phyloP scores from a whole-genome alignment of 768 basidiomycete species.

The Mycena floridula region DNA sequence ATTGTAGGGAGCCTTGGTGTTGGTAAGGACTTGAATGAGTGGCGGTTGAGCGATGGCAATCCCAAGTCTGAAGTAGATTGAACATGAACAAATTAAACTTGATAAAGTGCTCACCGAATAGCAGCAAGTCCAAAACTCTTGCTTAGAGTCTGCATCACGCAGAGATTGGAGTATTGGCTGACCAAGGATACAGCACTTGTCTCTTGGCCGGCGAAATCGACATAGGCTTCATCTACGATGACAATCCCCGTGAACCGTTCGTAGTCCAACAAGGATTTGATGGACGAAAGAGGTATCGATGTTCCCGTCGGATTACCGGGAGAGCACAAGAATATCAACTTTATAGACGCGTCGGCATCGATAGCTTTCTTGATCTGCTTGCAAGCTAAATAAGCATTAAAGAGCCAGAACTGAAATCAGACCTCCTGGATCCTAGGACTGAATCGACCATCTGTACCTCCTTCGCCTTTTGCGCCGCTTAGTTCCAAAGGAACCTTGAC shows the following conservation, averaged over 20 bases:
- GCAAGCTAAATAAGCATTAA: neutral
- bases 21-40: slow-evolving; percentile 84
- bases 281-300: slow-evolving; percentile 61
- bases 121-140: slow-evolving; percentile 96
- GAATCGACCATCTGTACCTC: slow-evolving; percentile 67
- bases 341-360: slow-evolving; percentile 68
- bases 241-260: slow-evolving; percentile 85
- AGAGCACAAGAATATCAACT: slow-evolving; percentile 91
- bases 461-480: slow-evolving; percentile 56
- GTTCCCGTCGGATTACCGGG: slow-evolving; percentile 98
- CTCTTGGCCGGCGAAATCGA: slow-evolving; percentile 74
- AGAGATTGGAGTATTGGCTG: slow-evolving; percentile 78
- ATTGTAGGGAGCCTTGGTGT: slow-evolving; percentile 98
- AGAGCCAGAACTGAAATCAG: neutral
- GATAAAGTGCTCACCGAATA: slow-evolving; percentile 62
- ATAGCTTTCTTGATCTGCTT: slow-evolving; percentile 65
- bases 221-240: slow-evolving; percentile 94
- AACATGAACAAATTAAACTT: neutral
- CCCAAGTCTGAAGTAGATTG: slow-evolving; percentile 83
- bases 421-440: slow-evolving; percentile 73
- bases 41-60: slow-evolving; percentile 87
- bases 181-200: slow-evolving; percentile 67
- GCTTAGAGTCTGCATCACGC: slow-evolving; percentile 95
- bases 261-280: slow-evolving; percentile 71
- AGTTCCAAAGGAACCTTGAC: slow-evolving; percentile 72